Base-by-base conservation (phyloP, 2,329 filamentous ascomycete species). In the Dothistroma pini region DNA sequence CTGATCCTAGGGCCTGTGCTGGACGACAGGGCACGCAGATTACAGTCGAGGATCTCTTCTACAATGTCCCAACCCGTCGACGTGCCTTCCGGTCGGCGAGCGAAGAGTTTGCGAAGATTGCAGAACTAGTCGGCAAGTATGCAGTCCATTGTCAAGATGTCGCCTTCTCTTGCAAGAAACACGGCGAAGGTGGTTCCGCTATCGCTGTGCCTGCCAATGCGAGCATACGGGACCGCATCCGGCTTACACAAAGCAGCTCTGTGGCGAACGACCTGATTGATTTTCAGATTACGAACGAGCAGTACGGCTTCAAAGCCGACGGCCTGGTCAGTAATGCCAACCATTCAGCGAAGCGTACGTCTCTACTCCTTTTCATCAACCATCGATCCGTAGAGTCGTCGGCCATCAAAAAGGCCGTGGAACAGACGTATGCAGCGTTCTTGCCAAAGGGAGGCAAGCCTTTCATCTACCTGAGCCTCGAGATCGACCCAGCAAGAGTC, bases 41-140 rank as follows among this genome's bases (percentile, higher is more conserved):
- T 70, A 93, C 91, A 0, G 85, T 99, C 16, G 93, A 99, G 72
- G 95, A 99, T 74, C 79, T 99, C 11, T 99, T 99, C 75, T 99
- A 96, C 81, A 99, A 97, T 70, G 86, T 97, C 0, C 93, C 92
- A 0, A 96, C 89, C 9, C 86, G 95, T 25, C 86, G 93, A 38
- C 86, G 87, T 66, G 95, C 96, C 11, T 99, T 99, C 71, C 86
- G 95, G 47, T 97, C 93, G 14, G 80, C 90, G 19, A 90, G 92
- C 41, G 95, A 99, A 72, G 96, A 99, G 74, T 97, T 96, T 79
- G 92, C 96, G 71, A 99, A 97, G 78, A 97, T 99, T 59, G 87
- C 97, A 29, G 95, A 99, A 73, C 86, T 97, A 73, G 89, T 97
- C 9, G 92, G 95, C 14, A 87, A 91, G 49, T 97, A 99, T 77